Conservation (phyloP, 1,139 yeast species). For the Yamadazyma conglobata region DNA sequence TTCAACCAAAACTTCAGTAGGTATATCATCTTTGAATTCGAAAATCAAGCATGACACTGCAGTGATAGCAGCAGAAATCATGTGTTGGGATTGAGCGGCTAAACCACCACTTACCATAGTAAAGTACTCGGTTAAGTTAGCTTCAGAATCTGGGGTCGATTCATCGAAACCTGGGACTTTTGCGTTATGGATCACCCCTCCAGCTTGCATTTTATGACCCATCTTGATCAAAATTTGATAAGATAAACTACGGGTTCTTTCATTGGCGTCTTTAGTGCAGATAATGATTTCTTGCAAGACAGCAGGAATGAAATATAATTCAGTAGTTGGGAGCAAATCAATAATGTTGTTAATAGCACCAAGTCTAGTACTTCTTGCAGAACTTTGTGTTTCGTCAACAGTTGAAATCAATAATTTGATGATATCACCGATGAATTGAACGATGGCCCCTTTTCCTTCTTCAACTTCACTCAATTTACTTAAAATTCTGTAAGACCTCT, state of each 20-base stretch:
- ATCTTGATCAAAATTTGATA: constrained; percentile 72
- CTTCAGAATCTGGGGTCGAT: constrained; percentile 58
- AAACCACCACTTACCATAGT: constrained; percentile 96
- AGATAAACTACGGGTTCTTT: constrained; percentile 82
- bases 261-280: constrained; percentile 91
- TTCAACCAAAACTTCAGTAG: constrained; percentile 59
- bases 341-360: constrained; percentile 61
- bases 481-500: constrained; percentile 83
- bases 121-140: constrained; percentile 76
- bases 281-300: constrained; percentile 83
- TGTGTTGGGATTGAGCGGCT: constrained; percentile 89
- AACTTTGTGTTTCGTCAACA: constrained; percentile 57
- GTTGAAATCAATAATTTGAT: constrained; percentile 58
- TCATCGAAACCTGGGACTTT: constrained; percentile 68
- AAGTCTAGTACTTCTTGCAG: constrained; percentile 82
- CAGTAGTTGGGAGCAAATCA: constrained; percentile 56
- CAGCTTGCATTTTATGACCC: constrained; percentile 75
- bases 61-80: constrained; percentile 94
- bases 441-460: constrained; percentile 53
- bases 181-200: constrained; percentile 65
- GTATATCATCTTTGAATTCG: constrained; percentile 71
- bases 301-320: constrained; percentile 75
- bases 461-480: constrained; percentile 67
- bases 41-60: constrained; percentile 83
- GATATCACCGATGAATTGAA: constrained; percentile 52